Evolutionary conservation across 1,139 yeast species (phyloP), one percentile per base, ranked within the genome.

Genomic region (Candida tetrigidarum): DNA sequence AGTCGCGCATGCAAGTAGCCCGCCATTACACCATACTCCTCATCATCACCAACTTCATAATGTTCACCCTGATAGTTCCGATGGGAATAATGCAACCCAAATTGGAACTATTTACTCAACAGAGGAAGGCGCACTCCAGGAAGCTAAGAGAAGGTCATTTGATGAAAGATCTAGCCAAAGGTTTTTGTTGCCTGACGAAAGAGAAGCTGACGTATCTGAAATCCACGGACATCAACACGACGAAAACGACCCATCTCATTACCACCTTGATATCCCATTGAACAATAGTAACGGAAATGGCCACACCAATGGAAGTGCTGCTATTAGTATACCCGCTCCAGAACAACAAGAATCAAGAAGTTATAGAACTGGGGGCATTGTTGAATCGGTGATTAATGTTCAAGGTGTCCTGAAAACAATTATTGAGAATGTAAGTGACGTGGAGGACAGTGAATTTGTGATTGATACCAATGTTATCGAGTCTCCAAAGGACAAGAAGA

Each of bases 331-430:
- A 11, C 27, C 44, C 3, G 28, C 54, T 19, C 58, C 56, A 9
- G 75, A 70, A 48, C 58, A 56, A 46, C 67, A 60, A 44, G 76
- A 72, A 49, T 54, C 70, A 7, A 57, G 77, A 39, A 63, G 71
- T 5, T 74, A 74, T 52, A 59, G 78, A 39, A 77, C 86, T 4
- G 87, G 90, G 36, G 93, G 96, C 3, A 84, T 90, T 46, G 80
- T 88, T 48, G 97, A 91, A 64, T 83, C 88, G 36, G 85, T 90
- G n/a, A 82, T 90, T 29, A 87, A 86, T 45, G 88, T 87, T 19
- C 84, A 85, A 56, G 97, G 97, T 44, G 89, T 89, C 14, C 85
- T 83, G 56, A 91, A 91, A 69, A 89, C 96, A 5, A 87, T 91
- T 51, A 90, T 91, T 59, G 92, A 85, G 57, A 82, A 80, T 53